phyloP scores from a whole-genome alignment of 176 grass and related monocot species.

The Metroxylon sagu region DNA sequence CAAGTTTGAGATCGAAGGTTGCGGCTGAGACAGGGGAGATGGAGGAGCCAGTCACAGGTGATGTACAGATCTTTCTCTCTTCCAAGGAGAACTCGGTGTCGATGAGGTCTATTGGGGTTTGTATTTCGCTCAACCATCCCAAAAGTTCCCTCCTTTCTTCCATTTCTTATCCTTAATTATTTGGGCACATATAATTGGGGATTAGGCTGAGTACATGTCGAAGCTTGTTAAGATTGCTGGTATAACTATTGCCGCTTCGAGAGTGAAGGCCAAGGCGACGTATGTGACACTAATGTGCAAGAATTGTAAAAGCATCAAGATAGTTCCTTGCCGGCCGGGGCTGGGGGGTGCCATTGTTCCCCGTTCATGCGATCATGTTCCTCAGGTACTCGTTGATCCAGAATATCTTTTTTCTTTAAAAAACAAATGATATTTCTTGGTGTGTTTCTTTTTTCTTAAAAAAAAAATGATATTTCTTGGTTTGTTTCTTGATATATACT shows the following conservation, averaged over 20 bases:
- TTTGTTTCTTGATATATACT: not conserved
- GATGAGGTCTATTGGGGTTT: slow-evolving; percentile 78
- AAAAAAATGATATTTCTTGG: not conserved
- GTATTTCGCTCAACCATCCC: slow-evolving; percentile 3
- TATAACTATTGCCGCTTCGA: slow-evolving; percentile 75
- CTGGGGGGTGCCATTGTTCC: slow-evolving; percentile 89
- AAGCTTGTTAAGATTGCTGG: slow-evolving; percentile 91
- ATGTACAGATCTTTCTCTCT: slow-evolving; percentile 85
- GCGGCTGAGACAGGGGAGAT: slow-evolving; percentile 85
- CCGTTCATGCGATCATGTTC: slow-evolving; percentile 68
- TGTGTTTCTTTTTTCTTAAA: not conserved
- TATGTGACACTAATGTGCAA: slow-evolving; percentile 89
- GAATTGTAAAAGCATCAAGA: slow-evolving; percentile 75
- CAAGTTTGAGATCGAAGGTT: slow-evolving; percentile 67
- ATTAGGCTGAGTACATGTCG: slow-evolving; percentile 78
- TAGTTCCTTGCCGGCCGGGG: slow-evolving; percentile 69
- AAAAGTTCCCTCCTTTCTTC: no score
- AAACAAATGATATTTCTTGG: not conserved
- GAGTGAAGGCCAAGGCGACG: slow-evolving; percentile 96
- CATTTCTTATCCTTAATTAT: no score
- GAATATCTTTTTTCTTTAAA: not conserved
- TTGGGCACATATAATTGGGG: not conserved
- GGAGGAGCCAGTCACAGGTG: slow-evolving; percentile 68
- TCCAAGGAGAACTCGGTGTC: slow-evolving; percentile 84
- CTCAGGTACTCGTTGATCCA: slow-evolving; percentile 38